Percentiles rank a stretch among this genome's conserved stretches.
phyloP scores from a whole-genome alignment of 139 green algal genomes.

The Chlamydomonas sp. region DNA sequence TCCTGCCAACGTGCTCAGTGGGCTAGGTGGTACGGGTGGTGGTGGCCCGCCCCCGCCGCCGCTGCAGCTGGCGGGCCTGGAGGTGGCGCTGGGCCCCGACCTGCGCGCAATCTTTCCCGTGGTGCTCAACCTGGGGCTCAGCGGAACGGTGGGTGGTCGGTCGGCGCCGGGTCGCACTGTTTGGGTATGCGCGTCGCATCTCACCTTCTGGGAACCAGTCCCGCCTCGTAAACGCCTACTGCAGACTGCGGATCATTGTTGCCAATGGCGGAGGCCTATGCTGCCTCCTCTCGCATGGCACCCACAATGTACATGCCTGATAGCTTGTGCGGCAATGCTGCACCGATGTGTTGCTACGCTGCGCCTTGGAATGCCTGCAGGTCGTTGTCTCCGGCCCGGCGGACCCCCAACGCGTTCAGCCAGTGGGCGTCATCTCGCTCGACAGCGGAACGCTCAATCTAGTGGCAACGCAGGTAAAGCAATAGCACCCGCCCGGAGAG shows the following conservation, averaged over 20 bases:
- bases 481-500: no score
- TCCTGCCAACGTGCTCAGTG: background rate
- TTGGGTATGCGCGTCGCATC: no score
- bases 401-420: constrained; percentile 54
- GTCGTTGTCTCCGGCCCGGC: constrained; percentile 62
- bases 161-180: background rate
- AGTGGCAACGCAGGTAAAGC: constrained; percentile 84
- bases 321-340: no score
- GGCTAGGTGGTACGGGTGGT: no score
- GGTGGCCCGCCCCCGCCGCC: background rate
- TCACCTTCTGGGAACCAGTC: no score
- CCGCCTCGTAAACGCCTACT: no score
- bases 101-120: constrained; percentile 91
- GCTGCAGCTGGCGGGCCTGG: constrained; percentile 50
- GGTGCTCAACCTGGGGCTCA: constrained; percentile 89
- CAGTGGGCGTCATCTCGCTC: constrained; percentile 70
- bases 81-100: constrained; percentile 87
- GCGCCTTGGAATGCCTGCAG: background rate
- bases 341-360: no score
- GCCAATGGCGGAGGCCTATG: no score
- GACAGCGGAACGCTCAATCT: constrained; percentile 93
- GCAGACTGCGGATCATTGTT: no score
- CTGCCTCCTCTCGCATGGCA: no score
- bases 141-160: constrained; percentile 49
- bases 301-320: no score